These are phyloP conservation scores for Lodderomyces parapsilosis DNA, from an alignment of 1,139 yeast species.

Conservation along the genomic window DNA sequence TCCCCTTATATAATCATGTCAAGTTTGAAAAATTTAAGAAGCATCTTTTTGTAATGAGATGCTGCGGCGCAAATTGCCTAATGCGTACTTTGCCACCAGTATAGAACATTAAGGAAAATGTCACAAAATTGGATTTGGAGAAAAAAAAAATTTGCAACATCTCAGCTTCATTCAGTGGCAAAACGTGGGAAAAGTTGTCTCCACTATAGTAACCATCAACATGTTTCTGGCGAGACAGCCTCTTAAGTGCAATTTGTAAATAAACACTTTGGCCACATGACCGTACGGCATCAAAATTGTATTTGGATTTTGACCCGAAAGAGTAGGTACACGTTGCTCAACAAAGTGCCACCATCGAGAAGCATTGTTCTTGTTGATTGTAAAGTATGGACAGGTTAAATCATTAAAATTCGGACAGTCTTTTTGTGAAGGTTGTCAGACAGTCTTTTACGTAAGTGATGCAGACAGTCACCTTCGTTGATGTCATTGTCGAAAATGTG, in stretches of 20 bases:
- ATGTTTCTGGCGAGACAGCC: too few relatives aligned
- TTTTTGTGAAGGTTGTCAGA: neutral
- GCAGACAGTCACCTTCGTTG: neutral
- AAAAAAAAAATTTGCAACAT: constrained; percentile 1
- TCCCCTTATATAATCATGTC: neutral
- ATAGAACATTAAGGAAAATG: neutral
- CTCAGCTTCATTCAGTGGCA: neutral
- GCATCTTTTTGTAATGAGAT: constrained; percentile 12
- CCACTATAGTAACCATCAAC: neutral
- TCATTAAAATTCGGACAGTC: neutral
- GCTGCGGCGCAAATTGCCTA: constrained; percentile 12
- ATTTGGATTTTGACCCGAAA: neutral
- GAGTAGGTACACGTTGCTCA: neutral
- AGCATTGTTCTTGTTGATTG: neutral
- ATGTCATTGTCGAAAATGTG: too few relatives aligned
- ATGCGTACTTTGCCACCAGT: constrained; percentile 9
- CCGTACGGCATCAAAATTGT: neutral
- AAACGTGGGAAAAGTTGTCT: neutral
- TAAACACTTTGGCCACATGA: neutral
- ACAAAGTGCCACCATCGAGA: neutral
- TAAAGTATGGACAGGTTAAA: neutral
- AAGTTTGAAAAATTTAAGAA: constrained; percentile 6
- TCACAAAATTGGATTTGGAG: neutral
- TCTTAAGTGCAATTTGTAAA: neutral
- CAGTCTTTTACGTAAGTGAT: neutral